Conservation (phyloP, 768 basidiomycete species). For the Mycena albidolilacea region DNA sequence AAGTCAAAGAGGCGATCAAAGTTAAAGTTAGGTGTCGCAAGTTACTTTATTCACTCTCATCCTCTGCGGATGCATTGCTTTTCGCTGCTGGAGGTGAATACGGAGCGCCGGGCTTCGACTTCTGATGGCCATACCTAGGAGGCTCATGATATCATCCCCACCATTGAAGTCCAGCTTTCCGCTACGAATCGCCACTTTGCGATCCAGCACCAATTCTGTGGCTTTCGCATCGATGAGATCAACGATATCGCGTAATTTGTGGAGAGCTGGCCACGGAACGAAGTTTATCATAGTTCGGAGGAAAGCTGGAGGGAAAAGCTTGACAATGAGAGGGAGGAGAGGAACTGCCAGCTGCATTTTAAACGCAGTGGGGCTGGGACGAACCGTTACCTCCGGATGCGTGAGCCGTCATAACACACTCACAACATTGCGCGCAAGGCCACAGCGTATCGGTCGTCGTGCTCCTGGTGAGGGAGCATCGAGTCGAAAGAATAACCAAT, state of each 20-base stretch:
- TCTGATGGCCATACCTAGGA: background rate
- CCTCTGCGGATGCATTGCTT: background rate
- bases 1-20: too few species aligned
- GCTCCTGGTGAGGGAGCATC: slow-evolving; percentile 1
- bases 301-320: background rate
- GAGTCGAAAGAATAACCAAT: slow-evolving; percentile 14
- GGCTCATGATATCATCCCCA: background rate
- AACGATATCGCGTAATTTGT: background rate
- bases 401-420: background rate
- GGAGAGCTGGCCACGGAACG: background rate
- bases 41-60: too few species aligned
- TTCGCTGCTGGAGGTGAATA: background rate
- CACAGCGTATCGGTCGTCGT: background rate
- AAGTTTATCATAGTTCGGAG: background rate
- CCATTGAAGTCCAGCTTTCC: background rate
- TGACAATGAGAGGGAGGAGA: background rate
- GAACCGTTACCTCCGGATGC: too few species aligned
- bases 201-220: background rate
- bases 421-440: background rate
- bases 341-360: background rate
- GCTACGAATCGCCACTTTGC: background rate
- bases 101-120: background rate
- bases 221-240: background rate
- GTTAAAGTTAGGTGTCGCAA: too few species aligned
- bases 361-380: background rate